These are phyloP conservation scores for Aspergillus glaucus DNA, from an alignment of 2,329 filamentous ascomycete genomes.

Conservation along the genomic window DNA sequence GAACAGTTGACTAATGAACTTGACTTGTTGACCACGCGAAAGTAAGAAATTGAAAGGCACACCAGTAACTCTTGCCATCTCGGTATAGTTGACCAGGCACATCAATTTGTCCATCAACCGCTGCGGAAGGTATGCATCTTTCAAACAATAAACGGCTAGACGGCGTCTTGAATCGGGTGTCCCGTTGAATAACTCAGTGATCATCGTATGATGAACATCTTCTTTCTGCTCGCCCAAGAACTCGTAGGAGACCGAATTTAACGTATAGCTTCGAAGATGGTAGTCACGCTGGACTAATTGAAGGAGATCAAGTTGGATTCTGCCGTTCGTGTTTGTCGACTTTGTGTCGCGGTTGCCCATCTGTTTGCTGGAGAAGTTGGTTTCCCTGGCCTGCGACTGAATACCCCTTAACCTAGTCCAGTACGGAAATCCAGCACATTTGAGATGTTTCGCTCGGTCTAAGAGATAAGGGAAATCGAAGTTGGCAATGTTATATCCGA, in stretches of 20 bases:
- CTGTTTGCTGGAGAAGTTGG: constrained; percentile 94
- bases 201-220: constrained; percentile 98
- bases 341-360: constrained; percentile 96
- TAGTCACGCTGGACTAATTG: constrained; percentile 92
- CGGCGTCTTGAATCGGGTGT: constrained; percentile 86
- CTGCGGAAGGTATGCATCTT: constrained; percentile 94
- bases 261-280: constrained; percentile 89
- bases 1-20: constrained; percentile 96
- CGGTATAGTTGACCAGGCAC: constrained; percentile 97
- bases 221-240: constrained; percentile 97
- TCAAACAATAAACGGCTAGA: constrained; percentile 90
- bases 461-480: constrained; percentile 97
- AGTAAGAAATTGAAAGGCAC: constrained; percentile 95
- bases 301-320: constrained; percentile 87
- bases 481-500: constrained; percentile 97
- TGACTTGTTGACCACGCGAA: constrained; percentile 89
- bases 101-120: constrained; percentile 95
- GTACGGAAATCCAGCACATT: constrained; percentile 72
- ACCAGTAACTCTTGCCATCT: constrained; percentile 98
- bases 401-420: constrained; percentile 74
- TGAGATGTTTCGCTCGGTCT: constrained; percentile 78
- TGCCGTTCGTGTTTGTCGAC: constrained; percentile 86
- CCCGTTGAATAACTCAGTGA: constrained; percentile 95
- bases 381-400: constrained; percentile 65
- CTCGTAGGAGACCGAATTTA: constrained; percentile 92